Evolutionary conservation across 768 basidiomycete genomes (phyloP).

Genomic region (Panaeolus cyanescens): DNA sequence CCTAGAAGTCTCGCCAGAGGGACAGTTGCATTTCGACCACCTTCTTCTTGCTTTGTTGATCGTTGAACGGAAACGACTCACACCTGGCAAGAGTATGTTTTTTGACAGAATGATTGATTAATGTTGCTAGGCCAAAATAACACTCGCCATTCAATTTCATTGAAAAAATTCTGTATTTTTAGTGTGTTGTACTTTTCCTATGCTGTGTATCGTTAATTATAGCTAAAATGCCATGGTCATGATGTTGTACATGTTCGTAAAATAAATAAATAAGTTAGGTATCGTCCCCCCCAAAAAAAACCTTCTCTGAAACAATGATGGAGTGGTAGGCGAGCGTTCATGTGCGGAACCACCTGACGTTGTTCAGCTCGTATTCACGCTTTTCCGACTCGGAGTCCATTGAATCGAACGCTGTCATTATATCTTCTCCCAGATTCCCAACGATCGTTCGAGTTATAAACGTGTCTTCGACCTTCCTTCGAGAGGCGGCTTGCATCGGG

Average conservation of each 20-base stretch:
- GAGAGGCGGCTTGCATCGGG: background rate
- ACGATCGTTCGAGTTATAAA: background rate
- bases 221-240: background rate
- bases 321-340: too few relatives aligned
- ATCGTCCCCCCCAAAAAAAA: background rate
- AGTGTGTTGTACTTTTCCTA: background rate
- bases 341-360: background rate
- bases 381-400: background rate
- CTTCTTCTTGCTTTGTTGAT: conserved; percentile 19
- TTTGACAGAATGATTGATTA: background rate
- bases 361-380: background rate
- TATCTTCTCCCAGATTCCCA: background rate
- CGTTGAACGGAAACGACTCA: conserved; percentile 16
- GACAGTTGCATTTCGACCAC: conserved; percentile 21
- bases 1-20: conserved; percentile 19
- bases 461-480: background rate
- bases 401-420: background rate
- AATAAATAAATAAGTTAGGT: background rate
- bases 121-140: background rate
- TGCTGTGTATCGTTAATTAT: background rate
- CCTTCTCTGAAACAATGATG: too few relatives aligned
- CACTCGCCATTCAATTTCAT: background rate
- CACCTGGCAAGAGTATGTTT: background rate
- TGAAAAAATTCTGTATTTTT: background rate
- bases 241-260: background rate